Percentiles rank a stretch among this genome's conserved stretches.
phyloP scores from a whole-genome alignment of 164 flowering plant species.

The Kalanchoe fedtschenkoi region DNA sequence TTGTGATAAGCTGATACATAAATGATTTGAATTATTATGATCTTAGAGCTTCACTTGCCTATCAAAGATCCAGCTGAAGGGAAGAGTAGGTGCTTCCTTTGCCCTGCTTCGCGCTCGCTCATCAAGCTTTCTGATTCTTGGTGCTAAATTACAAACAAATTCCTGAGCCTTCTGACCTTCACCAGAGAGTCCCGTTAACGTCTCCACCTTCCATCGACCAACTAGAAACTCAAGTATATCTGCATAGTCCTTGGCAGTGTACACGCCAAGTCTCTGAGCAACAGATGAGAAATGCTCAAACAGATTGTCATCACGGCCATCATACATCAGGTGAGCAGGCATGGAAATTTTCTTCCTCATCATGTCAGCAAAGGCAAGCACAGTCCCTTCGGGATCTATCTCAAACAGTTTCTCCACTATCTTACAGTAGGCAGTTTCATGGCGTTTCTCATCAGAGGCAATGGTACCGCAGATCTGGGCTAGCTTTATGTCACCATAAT shows the following conservation, averaged over 20 bases:
- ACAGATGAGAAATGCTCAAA: conserved; percentile 44
- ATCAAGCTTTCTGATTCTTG: conserved; percentile 28
- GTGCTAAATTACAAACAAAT: conserved; percentile 37
- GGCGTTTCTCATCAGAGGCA: conserved; percentile 44
- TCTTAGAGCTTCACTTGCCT: too few relatives aligned
- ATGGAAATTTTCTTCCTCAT: conserved; percentile 40
- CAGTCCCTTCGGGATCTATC: conserved; percentile 32
- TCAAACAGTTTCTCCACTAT: conserved; percentile 43
- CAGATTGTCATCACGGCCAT: conserved; percentile 30
- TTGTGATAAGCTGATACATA: too few relatives aligned
- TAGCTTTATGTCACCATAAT: conserved; percentile 31
- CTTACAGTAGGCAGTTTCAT: conserved; percentile 34
- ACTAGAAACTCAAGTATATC: conserved; percentile 41
- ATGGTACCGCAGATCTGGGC: conserved; percentile 43
- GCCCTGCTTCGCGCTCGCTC: too few relatives aligned
- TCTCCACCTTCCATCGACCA: conserved; percentile 42
- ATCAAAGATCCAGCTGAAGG: too few relatives aligned
- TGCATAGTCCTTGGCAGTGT: conserved; percentile 33
- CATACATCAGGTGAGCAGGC: conserved; percentile 52
- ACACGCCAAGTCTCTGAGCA: conserved; percentile 40
- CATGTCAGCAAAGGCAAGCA: conserved; percentile 34
- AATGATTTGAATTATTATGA: too few relatives aligned
- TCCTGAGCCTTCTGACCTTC: conserved; percentile 39
- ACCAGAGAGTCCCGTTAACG: conserved; percentile 28
- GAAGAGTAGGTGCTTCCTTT: too few relatives aligned